These are phyloP conservation scores for Nothophytophthora sp. DNA, from an alignment of 352 stramenopile genomes.

Conservation along the genomic window DNA sequence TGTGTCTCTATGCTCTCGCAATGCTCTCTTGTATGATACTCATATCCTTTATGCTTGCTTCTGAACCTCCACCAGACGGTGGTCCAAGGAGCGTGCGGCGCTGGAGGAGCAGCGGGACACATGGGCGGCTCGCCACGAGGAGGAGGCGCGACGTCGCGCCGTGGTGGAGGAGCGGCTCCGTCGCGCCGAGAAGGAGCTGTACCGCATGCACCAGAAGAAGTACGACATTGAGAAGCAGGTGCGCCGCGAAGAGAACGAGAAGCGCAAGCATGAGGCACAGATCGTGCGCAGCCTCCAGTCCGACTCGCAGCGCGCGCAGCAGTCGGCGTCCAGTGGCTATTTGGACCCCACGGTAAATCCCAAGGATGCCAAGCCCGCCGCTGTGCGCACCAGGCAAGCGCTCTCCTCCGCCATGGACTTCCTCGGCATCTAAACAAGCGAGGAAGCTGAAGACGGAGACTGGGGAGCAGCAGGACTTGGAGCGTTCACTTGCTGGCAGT, in stretches of 20 bases:
- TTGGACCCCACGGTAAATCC: conserved; percentile 81
- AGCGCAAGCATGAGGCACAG: conserved; percentile 82
- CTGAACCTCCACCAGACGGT: too few species aligned
- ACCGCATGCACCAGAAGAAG: conserved; percentile 91
- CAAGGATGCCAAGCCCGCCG: conserved; percentile 74
- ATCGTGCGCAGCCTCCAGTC: conserved; percentile 84
- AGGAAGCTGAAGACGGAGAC: neutral
- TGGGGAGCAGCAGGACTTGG: conserved; percentile 1
- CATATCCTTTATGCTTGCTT: conserved; percentile 1
- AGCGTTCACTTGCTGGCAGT: neutral
- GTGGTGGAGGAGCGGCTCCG: conserved; percentile 81
- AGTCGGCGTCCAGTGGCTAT: conserved; percentile 30
- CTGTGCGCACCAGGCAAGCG: conserved; percentile 76
- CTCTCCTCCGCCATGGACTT: conserved; percentile 88
- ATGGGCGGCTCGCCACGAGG: conserved; percentile 80
- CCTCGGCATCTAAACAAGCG: conserved; percentile 60
- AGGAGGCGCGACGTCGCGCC: conserved; percentile 66
- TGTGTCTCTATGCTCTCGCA: neutral
- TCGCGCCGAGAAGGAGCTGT: conserved; percentile 84
- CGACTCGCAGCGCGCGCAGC: conserved; percentile 56
- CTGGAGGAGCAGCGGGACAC: conserved; percentile 62
- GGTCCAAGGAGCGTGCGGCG: conserved; percentile 58
- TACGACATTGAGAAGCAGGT: conserved; percentile 88
- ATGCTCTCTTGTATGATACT: conserved; percentile 3
- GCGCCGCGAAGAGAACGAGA: conserved; percentile 83